Conservation (phyloP, 306 rosid genomes). For the Castanospermum australe region DNA sequence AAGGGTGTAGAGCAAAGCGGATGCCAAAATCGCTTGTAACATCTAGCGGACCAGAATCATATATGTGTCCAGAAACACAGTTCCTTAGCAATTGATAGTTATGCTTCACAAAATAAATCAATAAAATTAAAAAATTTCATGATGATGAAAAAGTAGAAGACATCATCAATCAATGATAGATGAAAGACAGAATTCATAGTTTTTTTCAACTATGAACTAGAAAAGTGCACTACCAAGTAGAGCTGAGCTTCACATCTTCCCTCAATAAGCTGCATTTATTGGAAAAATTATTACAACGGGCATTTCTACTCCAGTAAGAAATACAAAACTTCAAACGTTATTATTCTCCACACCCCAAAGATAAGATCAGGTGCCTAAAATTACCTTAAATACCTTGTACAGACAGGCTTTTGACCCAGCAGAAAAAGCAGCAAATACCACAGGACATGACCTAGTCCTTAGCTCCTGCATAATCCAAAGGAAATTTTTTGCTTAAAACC, state of each 20-base stretch:
- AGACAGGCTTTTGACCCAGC: conserved; percentile 91
- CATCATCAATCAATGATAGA: background rate
- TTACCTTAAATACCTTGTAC: conserved; percentile 85
- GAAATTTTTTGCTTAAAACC: conserved; percentile 9
- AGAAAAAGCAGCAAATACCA: conserved; percentile 80
- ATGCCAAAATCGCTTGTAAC: conserved; percentile 90
- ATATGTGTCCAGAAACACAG: conserved; percentile 79
- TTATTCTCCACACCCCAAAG: conserved; percentile 10
- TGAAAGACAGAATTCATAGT: background rate
- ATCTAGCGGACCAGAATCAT: conserved; percentile 91
- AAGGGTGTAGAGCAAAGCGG: conserved; percentile 71
- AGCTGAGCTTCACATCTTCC: conserved; percentile 71
- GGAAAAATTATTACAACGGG: conserved; percentile 12
- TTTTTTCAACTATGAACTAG: background rate
- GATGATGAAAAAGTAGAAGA: background rate
- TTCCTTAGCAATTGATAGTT: conserved; percentile 68
- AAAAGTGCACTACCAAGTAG: conserved; percentile 55
- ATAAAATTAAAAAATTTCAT: conserved; percentile 16
- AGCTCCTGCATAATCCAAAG: conserved; percentile 68
- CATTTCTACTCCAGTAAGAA: conserved; percentile 19
- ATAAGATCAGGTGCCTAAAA: conserved; percentile 7
- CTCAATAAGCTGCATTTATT: conserved; percentile 70
- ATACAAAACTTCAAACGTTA: conserved; percentile 16
- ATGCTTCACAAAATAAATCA: conserved; percentile 49
- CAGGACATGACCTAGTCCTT: conserved; percentile 63